phyloP scores from a whole-genome alignment of 768 basidiomycete genomes.

The Pholiota molesta region DNA sequence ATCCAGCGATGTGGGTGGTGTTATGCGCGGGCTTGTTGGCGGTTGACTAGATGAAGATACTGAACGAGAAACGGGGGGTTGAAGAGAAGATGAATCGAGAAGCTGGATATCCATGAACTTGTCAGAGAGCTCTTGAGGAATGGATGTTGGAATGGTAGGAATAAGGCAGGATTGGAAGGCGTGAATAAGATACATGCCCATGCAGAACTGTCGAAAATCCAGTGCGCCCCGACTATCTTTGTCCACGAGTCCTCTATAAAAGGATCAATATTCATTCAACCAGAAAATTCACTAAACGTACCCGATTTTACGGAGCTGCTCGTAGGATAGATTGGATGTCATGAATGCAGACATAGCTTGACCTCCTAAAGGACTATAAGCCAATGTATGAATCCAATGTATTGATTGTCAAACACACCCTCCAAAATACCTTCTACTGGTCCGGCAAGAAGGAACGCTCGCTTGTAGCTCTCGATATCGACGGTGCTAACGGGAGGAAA shows the following conservation, averaged over 20 bases:
- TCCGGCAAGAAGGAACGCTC: slow-evolving; percentile 52
- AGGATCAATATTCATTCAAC: background rate
- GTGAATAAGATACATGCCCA: slow-evolving; percentile 70
- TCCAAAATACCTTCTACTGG: slow-evolving; percentile 56
- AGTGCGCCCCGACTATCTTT: slow-evolving; percentile 59
- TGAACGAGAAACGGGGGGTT: background rate
- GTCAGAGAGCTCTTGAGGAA: slow-evolving; percentile 34
- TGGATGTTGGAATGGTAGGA: slow-evolving; percentile 30
- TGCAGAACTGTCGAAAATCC: slow-evolving; percentile 67
- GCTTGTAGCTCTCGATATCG: slow-evolving; percentile 57
- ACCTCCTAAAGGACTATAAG: slow-evolving; percentile 39
- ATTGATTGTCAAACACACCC: slow-evolving; percentile 36
- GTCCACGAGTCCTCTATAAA: slow-evolving; percentile 62
- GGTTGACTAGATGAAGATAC: slow-evolving; percentile 6
- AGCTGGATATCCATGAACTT: slow-evolving; percentile 26
- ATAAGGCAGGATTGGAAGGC: slow-evolving; percentile 37
- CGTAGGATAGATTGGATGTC: slow-evolving; percentile 59
- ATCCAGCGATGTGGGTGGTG: slow-evolving; percentile 6
- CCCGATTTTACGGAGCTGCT: slow-evolving; percentile 68
- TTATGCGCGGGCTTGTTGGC: slow-evolving; percentile 8
- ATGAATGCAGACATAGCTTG: slow-evolving; percentile 67
- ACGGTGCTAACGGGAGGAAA: slow-evolving; percentile 52
- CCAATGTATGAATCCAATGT: background rate
- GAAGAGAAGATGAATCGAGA: background rate
- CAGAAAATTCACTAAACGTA: slow-evolving; percentile 26